Evolutionary conservation across 2,329 filamentous ascomycete species (phyloP).

Genomic region (Parastagonospora avenae): DNA sequence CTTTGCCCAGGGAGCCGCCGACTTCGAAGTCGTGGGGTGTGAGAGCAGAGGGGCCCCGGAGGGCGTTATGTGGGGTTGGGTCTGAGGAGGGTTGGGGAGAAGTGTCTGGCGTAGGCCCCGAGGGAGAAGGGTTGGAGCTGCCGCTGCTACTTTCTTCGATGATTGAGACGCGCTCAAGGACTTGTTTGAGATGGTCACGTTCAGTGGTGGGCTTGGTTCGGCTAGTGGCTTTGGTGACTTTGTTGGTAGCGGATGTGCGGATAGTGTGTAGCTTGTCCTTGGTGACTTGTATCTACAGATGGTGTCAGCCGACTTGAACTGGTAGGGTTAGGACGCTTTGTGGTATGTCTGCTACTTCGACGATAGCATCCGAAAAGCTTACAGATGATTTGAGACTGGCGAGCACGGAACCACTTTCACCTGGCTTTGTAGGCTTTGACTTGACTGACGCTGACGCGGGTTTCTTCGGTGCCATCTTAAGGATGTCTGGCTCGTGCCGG

Average conservation of each 20-base stretch:
- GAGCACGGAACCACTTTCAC: not conserved
- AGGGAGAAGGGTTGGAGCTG: not conserved
- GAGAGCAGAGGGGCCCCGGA: not conserved
- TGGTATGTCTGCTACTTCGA: no score
- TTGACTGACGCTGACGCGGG: not conserved
- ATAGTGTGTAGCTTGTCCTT: conserved; percentile 8
- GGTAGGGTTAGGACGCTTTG: no score
- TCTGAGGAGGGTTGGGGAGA: not conserved
- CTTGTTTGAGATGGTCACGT: conserved; percentile 4
- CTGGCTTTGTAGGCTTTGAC: not conserved
- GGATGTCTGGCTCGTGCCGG: not conserved
- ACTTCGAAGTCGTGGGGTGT: conserved; percentile 80
- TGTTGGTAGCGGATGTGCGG: conserved; percentile 6
- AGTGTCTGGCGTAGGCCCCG: not conserved
- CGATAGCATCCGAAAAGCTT: not conserved
- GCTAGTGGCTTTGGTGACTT: not conserved
- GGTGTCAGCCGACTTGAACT: not conserved
- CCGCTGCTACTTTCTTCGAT: conserved; percentile 4
- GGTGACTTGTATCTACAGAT: conserved; percentile 5
- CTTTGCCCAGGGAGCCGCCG: conserved; percentile 77
- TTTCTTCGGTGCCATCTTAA: not conserved
- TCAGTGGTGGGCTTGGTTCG: not conserved
- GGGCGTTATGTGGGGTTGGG: not conserved
- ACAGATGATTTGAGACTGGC: not conserved
- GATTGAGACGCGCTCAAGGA: not conserved